phyloP scores from a whole-genome alignment of 768 basidiomycete genomes.

The Gymnopilus junonius region DNA sequence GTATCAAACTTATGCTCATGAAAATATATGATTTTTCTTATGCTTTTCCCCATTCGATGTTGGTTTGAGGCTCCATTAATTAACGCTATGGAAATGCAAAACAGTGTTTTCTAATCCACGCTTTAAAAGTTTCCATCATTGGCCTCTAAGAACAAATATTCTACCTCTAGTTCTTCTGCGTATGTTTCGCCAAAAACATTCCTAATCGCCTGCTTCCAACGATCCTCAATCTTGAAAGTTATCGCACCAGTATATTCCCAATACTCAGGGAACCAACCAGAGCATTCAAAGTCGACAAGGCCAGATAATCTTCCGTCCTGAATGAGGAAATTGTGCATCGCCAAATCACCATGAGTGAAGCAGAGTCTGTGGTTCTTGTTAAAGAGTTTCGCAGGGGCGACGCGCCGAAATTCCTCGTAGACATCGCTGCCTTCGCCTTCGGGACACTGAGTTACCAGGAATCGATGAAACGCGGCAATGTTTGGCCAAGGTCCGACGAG shows the following conservation, averaged over 20 bases:
- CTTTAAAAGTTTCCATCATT: not conserved
- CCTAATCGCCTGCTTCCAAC: not conserved
- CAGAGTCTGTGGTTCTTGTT: not conserved
- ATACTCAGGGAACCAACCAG: constrained; percentile 8
- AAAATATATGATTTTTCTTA: too few species aligned
- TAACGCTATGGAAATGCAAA: too few species aligned
- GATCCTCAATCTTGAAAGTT: not conserved
- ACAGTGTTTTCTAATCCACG: too few species aligned
- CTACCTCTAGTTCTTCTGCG: not conserved
- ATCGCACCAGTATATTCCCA: constrained; percentile 6
- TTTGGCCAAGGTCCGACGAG: not conserved
- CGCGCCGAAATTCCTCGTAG: not conserved
- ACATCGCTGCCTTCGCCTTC: not conserved
- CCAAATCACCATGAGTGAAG: constrained; percentile 9
- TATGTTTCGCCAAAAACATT: not conserved
- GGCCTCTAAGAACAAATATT: not conserved
- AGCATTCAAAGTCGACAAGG: constrained; percentile 7
- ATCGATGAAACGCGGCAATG: not conserved
- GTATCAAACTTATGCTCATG: too few species aligned
- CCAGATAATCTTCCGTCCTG: not conserved
- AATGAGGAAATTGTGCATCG: not conserved
- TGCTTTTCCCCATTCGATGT: too few species aligned
- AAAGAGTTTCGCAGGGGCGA: not conserved
- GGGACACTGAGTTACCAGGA: not conserved
- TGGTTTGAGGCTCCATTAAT: too few species aligned